Evolutionary conservation across 2,329 filamentous ascomycete genomes (phyloP).

Genomic region (Cercospora zeae-maydis): DNA sequence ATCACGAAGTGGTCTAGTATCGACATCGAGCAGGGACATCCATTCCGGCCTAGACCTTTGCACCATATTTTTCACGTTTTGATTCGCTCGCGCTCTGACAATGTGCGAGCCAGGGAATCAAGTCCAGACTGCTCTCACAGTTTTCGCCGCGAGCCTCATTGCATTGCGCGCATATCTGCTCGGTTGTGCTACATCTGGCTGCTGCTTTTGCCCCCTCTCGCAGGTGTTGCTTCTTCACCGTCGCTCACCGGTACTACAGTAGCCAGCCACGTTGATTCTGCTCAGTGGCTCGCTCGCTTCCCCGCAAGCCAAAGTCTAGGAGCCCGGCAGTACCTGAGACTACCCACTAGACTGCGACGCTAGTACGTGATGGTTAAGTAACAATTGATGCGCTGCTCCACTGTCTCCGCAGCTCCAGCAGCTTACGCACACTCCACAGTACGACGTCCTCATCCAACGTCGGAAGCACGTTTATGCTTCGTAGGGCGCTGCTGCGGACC

Average conservation of each 20-base stretch:
- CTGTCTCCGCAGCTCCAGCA: conserved; percentile 1
- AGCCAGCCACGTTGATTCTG: neutral
- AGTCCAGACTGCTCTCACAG: neutral
- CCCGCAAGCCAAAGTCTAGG: conserved; percentile 11
- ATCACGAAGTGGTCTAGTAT: neutral
- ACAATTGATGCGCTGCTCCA: conserved; percentile 9
- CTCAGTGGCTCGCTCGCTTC: conserved; percentile 3
- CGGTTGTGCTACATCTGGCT: neutral
- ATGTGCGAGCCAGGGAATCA: neutral
- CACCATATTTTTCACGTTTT: neutral
- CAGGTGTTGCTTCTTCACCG: neutral
- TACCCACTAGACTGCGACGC: neutral
- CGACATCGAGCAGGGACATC: no score
- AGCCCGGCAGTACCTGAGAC: conserved; percentile 16
- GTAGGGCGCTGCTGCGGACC: neutral
- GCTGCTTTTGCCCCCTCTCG: neutral
- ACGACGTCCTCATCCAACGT: neutral
- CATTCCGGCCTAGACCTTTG: neutral
- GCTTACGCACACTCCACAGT: conserved; percentile 11
- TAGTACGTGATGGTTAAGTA: conserved; percentile 21
- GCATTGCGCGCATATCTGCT: neutral
- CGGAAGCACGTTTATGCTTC: conserved; percentile 3
- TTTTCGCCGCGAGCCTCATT: neutral
- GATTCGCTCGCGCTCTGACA: neutral
- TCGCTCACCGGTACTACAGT: neutral